These are phyloP conservation scores for Podospora appendiculata DNA, from an alignment of 495 filamentous ascomycete species.

Conservation along the genomic window DNA sequence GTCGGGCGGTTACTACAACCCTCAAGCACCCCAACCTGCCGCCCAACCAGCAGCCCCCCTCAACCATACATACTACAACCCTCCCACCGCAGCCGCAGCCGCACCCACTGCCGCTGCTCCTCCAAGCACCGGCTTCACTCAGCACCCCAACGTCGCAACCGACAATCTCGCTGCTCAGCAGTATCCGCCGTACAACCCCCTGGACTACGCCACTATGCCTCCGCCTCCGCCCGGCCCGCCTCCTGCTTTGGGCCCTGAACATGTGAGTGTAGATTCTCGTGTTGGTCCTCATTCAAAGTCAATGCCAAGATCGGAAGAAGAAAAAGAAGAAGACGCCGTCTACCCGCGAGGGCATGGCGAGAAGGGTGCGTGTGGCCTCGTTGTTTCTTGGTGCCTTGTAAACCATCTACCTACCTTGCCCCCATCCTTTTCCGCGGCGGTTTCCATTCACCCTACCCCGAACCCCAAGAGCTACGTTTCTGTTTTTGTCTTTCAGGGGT, in stretches of 20 bases:
- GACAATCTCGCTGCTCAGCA: conserved; percentile 19
- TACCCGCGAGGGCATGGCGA: conserved; percentile 6
- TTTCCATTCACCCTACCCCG: too few species aligned
- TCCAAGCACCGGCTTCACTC: conserved; percentile 27
- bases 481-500: too few species aligned
- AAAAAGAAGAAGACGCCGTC: conserved; percentile 4
- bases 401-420: neutral
- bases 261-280: conserved; percentile 32
- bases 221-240: conserved; percentile 29
- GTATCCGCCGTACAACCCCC: conserved; percentile 24
- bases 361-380: conserved; percentile 24
- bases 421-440: neutral
- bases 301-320: conserved; percentile 12
- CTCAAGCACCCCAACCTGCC: conserved; percentile 18
- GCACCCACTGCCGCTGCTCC: neutral
- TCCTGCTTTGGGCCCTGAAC: conserved; percentile 19
- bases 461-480: too few species aligned
- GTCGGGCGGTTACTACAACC: conserved; percentile 44
- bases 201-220: conserved; percentile 26
- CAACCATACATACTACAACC: too few species aligned
- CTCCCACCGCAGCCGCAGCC: too few species aligned
- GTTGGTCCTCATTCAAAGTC: conserved; percentile 19
- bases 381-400: neutral
- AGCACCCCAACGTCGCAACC: conserved; percentile 29
- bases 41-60: too few species aligned